These are phyloP conservation scores for Crithidia thermophila DNA, from an alignment of 208 protist genomes.

Conservation along the genomic window DNA sequence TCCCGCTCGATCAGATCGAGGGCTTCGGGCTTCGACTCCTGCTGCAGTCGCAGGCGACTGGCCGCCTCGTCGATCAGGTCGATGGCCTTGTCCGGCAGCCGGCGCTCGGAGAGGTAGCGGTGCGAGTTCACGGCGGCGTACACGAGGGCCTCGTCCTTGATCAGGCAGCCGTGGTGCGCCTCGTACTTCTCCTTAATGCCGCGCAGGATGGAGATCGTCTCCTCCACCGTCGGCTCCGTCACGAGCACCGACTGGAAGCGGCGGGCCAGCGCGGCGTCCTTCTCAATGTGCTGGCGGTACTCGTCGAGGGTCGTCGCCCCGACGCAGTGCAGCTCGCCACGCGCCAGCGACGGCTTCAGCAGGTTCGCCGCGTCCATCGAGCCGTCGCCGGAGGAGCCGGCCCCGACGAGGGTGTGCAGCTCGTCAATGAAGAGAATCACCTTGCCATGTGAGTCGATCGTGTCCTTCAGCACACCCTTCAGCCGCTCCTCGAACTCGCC, in stretches of 20 bases:
- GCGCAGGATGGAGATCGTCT: conserved; percentile 98
- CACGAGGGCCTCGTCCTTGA: conserved; percentile 92
- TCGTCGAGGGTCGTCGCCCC: conserved; percentile 98
- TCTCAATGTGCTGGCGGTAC: conserved; percentile 98
- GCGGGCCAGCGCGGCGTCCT: conserved; percentile 98
- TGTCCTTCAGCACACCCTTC: conserved; percentile 99
- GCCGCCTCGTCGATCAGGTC: conserved; percentile 98
- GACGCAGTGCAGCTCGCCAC: conserved; percentile 97
- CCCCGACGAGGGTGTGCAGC: conserved; percentile 98
- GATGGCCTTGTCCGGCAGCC: conserved; percentile 99
- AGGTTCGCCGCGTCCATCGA: conserved; percentile 99
- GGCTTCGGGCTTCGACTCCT: conserved; percentile 96
- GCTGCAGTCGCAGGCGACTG: conserved; percentile 92
- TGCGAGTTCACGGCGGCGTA: conserved; percentile 90
- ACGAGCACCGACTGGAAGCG: conserved; percentile 98
- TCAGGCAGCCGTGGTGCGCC: conserved; percentile 90
- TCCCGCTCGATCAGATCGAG: conserved; percentile 95
- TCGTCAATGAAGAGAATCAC: conserved; percentile 99
- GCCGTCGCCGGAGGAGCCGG: conserved; percentile 92
- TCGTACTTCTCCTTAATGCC: conserved; percentile 95
- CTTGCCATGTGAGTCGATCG: conserved; percentile 93
- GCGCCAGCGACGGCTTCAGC: conserved; percentile 98
- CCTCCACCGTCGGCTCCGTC: conserved; percentile 95
- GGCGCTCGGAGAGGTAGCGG: conserved; percentile 97
- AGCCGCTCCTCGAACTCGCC: conserved; percentile 99